These are phyloP conservation scores for Colletotrichum sp. DNA, from an alignment of 2,329 filamentous ascomycete genomes.

Conservation along the genomic window DNA sequence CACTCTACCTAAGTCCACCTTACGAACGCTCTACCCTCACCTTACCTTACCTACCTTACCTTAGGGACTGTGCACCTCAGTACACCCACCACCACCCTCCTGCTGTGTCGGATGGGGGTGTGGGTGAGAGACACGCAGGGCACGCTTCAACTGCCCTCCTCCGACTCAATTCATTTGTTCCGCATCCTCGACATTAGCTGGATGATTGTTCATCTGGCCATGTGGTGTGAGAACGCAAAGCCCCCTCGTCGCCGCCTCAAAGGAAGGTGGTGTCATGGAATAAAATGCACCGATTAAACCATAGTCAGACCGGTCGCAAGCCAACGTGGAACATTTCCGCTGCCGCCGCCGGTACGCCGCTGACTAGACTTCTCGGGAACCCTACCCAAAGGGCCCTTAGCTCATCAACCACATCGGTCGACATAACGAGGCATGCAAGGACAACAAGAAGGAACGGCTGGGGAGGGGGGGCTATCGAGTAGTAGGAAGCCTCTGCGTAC, in stretches of 20 bases:
- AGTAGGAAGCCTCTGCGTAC: neutral
- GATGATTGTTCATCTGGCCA: neutral
- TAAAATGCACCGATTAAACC: neutral
- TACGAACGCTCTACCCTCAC: neutral
- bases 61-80: neutral
- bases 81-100: neutral
- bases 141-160: neutral
- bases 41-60: neutral
- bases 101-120: neutral
- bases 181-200: neutral
- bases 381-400: neutral
- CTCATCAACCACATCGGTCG: neutral
- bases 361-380: neutral
- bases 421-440: neutral
- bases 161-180: neutral
- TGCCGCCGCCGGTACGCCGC: neutral
- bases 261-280: neutral
- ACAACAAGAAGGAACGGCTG: neutral
- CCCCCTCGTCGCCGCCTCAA: neutral
- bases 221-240: neutral
- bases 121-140: neutral
- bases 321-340: neutral
- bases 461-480: neutral
- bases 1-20: neutral
- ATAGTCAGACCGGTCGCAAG: neutral